Evolutionary conservation across 1,284 basidiomycete genomes (phyloP), one percentile per base, ranked within the genome.

Genomic region (Ganoderma lingzhi): DNA sequence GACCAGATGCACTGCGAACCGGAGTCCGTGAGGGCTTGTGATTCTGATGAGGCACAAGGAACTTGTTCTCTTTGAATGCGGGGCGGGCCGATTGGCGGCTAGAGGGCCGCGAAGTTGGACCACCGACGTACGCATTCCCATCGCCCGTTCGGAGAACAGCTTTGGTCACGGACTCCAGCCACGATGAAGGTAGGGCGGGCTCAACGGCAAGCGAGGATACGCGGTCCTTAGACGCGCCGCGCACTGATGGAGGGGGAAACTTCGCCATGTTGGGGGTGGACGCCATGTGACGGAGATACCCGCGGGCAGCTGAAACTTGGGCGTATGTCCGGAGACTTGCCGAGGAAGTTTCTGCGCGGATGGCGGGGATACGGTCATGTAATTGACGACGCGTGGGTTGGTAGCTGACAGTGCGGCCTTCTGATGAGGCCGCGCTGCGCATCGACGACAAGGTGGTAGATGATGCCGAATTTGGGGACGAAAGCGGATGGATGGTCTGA

Each of bases 231-330:
- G 74, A 74, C 51, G 59, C 63, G 4, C 68, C 67, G 30, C 74
- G 71, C 6, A 69, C 61, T 1, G 68, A 69, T 1, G 72, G 64
- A 0, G 37, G 59, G 30, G 59, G 42, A 28, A 66, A 69, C 48
- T 74, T 75, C 17, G 83, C 80, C 63, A 92, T 87, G 71, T 85
- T 86, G 23, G 90, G 87, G 14, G 84, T 83, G 30, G 91, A 92
- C 0, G 86, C 86, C 83, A 93, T 91, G 74, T 92, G 91, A 28
- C 91, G 85, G 15, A 93, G 84, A 74, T 91, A 88, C 9, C 88
- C 86, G 12, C 85, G 85, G 8, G 91, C 90, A 39, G 85, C 84
- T 19, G 87, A 88, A 55, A 78, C 73, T 59, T 80, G 78, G 51
- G 74, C 73, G 70, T 77, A 78, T 37, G 76, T 79, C 28, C 78